phyloP scores from a whole-genome alignment of 106 monocot species.

The Platanthera guangdongensis region DNA sequence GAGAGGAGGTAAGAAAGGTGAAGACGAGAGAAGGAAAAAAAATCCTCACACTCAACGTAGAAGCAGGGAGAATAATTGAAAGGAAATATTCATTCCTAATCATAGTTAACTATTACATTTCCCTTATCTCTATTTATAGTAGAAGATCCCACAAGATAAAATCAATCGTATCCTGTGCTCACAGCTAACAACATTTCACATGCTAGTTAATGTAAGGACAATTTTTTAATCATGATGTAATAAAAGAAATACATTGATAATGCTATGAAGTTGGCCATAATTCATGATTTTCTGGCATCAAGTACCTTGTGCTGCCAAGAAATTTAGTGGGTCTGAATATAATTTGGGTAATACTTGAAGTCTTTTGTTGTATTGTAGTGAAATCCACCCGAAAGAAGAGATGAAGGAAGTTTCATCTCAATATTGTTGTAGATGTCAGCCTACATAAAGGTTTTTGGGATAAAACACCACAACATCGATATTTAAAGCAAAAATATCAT shows the following conservation, averaged over 20 bases:
- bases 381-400: neutral
- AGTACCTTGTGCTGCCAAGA: neutral
- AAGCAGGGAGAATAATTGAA: neutral
- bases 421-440: too few species aligned
- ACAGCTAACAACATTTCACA: neutral
- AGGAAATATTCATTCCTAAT: neutral
- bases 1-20: neutral
- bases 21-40: neutral
- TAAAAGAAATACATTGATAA: neutral
- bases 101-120: neutral
- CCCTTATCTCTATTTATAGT: conserved; percentile 1
- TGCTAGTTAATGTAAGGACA: neutral
- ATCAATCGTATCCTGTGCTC: neutral
- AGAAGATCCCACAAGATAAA: neutral
- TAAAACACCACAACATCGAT: too few species aligned
- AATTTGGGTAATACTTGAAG: neutral
- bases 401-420: too few species aligned
- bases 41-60: neutral
- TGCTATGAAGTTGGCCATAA: neutral
- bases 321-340: neutral
- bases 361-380: neutral
- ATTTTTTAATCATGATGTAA: neutral
- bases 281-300: neutral
- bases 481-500: too few species aligned
- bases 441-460: too few species aligned